phyloP scores from a whole-genome alignment of 1,284 basidiomycete species.

The Hymenochaete sp. region DNA sequence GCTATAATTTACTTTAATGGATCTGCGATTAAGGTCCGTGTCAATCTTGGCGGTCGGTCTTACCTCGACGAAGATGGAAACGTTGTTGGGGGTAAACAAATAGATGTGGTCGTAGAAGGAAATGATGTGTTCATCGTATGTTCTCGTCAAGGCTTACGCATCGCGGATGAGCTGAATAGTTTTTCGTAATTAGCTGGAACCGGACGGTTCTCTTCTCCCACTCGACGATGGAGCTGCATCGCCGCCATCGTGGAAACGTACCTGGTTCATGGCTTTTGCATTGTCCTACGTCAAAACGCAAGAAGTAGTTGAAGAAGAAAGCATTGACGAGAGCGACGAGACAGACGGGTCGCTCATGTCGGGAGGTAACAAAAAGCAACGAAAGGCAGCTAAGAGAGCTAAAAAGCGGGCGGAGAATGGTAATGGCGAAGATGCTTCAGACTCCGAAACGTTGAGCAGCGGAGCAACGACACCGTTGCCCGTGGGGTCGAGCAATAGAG shows the following conservation, averaged over 20 bases:
- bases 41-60: conserved; percentile 51
- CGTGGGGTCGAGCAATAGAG: background rate
- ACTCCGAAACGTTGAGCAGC: conserved; percentile 35
- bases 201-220: conserved; percentile 43
- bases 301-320: conserved; percentile 20
- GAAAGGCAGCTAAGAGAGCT: conserved; percentile 24
- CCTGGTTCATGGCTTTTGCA: conserved; percentile 43
- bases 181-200: conserved; percentile 27
- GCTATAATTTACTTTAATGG: background rate
- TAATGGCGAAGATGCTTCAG: conserved; percentile 22
- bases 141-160: conserved; percentile 20
- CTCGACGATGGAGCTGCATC: conserved; percentile 41
- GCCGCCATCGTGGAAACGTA: conserved; percentile 37
- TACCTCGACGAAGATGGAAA: conserved; percentile 50
- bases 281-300: conserved; percentile 25
- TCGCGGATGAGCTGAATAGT: conserved; percentile 32
- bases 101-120: conserved; percentile 75
- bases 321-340: conserved; percentile 20
- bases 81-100: conserved; percentile 36
- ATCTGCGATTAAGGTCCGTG: conserved; percentile 44
- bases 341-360: conserved; percentile 22
- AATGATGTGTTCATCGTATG: conserved; percentile 63
- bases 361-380: conserved; percentile 23
- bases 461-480: conserved; percentile 32
- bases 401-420: conserved; percentile 18